These are phyloP conservation scores for Linnemannia schmuckeri DNA, from an alignment of 192 early-diverging fungal species.

Conservation along the genomic window DNA sequence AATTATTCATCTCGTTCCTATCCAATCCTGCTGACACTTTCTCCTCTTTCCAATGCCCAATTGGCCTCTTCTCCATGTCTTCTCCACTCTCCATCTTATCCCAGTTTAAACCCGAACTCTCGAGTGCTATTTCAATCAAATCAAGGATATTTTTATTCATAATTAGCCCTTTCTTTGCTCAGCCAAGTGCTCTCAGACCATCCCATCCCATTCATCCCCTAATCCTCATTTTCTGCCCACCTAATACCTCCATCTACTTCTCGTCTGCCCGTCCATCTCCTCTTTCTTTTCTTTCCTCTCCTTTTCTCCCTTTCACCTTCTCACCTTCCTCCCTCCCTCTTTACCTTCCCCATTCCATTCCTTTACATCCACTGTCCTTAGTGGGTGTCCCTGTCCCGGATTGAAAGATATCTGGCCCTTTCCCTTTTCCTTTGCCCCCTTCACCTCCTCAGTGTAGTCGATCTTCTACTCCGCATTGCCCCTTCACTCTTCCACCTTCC, in stretches of 20 bases:
- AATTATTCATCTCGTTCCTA: neutral
- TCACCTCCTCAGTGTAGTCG: neutral
- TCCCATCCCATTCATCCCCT: neutral
- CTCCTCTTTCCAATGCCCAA: neutral
- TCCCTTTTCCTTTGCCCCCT: neutral
- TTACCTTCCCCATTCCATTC: neutral
- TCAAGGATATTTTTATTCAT: neutral
- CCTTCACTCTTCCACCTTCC: neutral
- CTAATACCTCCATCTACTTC: neutral
- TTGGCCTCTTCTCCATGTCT: neutral
- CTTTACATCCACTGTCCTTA: neutral
- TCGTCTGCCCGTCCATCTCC: neutral
- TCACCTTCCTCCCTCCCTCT: neutral
- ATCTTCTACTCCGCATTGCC: neutral
- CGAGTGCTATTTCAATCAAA: neutral
- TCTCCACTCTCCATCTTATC: neutral
- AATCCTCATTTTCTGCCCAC: neutral
- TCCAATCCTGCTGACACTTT: neutral
- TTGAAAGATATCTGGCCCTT: conserved; percentile 53
- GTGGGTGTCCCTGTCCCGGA: conserved; percentile 38
- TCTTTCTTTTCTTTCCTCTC: neutral
- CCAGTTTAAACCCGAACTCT: neutral
- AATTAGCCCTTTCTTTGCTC: neutral
- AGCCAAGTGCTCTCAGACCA: conserved; percentile 5
- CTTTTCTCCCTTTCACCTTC: neutral